Conservation (phyloP, 768 basidiomycete genomes). For the Suillus tomentosus region DNA sequence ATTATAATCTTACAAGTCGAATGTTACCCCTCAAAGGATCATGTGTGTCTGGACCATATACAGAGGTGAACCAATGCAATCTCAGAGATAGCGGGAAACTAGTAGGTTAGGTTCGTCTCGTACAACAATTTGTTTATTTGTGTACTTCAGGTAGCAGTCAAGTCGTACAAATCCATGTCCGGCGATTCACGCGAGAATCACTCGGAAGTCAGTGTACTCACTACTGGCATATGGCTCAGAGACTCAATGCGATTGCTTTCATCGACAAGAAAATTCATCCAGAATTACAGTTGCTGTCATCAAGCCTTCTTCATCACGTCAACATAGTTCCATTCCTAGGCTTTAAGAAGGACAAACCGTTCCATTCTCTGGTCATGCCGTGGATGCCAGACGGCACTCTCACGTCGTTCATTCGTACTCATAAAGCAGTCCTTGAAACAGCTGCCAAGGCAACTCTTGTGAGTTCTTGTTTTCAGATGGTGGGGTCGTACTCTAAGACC, state of each 20-base stretch:
- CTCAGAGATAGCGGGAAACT: neutral
- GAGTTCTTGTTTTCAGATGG: neutral
- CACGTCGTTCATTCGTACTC: neutral
- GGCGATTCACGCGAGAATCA: neutral
- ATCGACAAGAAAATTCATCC: neutral
- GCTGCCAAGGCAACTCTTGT: neutral
- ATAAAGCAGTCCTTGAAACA: neutral
- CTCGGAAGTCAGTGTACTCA: neutral
- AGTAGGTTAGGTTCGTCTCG: neutral
- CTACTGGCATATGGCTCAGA: neutral
- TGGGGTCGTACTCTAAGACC: neutral
- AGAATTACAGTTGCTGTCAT: neutral
- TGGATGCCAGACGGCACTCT: conserved; percentile 4
- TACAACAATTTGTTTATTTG: neutral
- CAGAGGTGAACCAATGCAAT: neutral
- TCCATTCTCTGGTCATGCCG: neutral
- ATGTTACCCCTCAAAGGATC: neutral
- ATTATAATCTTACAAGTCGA: neutral
- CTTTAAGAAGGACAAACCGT: neutral
- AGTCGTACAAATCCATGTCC: neutral
- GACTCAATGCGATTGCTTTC: neutral
- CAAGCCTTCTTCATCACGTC: neutral
- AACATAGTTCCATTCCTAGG: conserved; percentile 4
- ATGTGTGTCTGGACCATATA: neutral
- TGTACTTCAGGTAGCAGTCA: neutral